These are phyloP conservation scores for Jamesozyma piceae DNA, from an alignment of 805 yeast genomes.

Conservation along the genomic window DNA sequence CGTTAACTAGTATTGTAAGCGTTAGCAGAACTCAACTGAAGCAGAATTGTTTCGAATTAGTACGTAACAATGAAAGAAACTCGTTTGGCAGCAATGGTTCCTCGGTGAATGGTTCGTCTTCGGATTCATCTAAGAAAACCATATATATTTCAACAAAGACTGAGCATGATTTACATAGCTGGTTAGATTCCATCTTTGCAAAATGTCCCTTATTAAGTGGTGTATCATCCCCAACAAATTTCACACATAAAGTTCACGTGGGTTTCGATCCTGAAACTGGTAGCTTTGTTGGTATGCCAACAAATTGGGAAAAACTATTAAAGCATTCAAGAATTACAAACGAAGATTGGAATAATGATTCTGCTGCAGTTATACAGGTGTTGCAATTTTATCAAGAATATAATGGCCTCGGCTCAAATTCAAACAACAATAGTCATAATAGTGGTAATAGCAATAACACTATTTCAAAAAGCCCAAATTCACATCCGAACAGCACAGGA, in stretches of 20 bases:
- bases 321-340: conserved; percentile 82
- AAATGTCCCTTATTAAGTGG: conserved; percentile 55
- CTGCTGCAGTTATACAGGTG: conserved; percentile 90
- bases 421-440: conserved; percentile 1
- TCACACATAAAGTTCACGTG: conserved; percentile 87
- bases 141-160: conserved; percentile 67
- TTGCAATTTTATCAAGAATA: conserved; percentile 63
- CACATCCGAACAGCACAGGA: neutral
- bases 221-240: conserved; percentile 88
- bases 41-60: conserved; percentile 75
- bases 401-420: conserved; percentile 19
- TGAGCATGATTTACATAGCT: conserved; percentile 70
- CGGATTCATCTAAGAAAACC: conserved; percentile 40
- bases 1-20: conserved; percentile 49
- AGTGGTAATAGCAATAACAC: conserved; percentile 2
- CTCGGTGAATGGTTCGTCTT: conserved; percentile 3
- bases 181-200: conserved; percentile 83
- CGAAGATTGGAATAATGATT: conserved; percentile 87
- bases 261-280: conserved; percentile 81
- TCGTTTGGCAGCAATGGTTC: conserved; percentile 7
- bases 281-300: conserved; percentile 85
- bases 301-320: conserved; percentile 82
- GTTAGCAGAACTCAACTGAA: conserved; percentile 61
- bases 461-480: neutral
- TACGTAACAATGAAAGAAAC: conserved; percentile 36